These are phyloP conservation scores for Myriosclerotinia duriaeana DNA, from an alignment of 2,329 filamentous ascomycete genomes.

Conservation along the genomic window DNA sequence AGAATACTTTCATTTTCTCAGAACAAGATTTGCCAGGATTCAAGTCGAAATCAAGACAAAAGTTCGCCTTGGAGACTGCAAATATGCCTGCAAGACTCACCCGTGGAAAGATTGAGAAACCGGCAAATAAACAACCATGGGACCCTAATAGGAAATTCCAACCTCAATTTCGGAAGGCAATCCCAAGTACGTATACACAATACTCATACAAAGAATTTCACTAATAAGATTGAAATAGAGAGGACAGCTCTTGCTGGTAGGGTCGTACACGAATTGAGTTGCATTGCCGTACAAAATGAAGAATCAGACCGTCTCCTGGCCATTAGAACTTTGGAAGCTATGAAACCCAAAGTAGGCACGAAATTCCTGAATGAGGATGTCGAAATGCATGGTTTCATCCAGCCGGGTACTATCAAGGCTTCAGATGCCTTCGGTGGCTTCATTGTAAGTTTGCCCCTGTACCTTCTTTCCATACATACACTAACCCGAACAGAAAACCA, in stretches of 20 bases:
- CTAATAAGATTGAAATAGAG: slow-evolving; percentile 50
- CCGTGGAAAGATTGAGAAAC: slow-evolving; percentile 47
- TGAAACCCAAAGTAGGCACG: slow-evolving; percentile 59
- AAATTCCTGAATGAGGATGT: slow-evolving; percentile 41
- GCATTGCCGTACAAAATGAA: slow-evolving; percentile 68
- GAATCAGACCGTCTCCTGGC: slow-evolving; percentile 65
- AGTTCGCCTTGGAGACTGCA: slow-evolving; percentile 56
- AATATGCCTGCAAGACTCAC: slow-evolving; percentile 58
- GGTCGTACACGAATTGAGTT: slow-evolving; percentile 73
- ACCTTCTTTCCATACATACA: slow-evolving; percentile 12
- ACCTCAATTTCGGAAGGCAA: slow-evolving; percentile 68
- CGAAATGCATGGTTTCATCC: slow-evolving; percentile 50
- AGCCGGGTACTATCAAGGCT: slow-evolving; percentile 52
- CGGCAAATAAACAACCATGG: slow-evolving; percentile 44
- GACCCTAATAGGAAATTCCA: slow-evolving; percentile 54
- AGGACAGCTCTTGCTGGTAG: slow-evolving; percentile 74
- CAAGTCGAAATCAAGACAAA: slow-evolving; percentile 56
- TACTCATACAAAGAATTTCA: background rate
- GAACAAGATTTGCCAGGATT: slow-evolving; percentile 89
- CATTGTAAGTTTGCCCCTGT: slow-evolving; percentile 50
- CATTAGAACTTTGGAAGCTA: slow-evolving; percentile 57
- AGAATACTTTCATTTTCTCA: slow-evolving; percentile 88
- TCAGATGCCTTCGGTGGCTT: slow-evolving; percentile 51
- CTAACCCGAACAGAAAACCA: slow-evolving; percentile 50
- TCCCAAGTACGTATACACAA: slow-evolving; percentile 59